Conservation (phyloP, 306 rosid genomes). For the Cercis canadensis region DNA sequence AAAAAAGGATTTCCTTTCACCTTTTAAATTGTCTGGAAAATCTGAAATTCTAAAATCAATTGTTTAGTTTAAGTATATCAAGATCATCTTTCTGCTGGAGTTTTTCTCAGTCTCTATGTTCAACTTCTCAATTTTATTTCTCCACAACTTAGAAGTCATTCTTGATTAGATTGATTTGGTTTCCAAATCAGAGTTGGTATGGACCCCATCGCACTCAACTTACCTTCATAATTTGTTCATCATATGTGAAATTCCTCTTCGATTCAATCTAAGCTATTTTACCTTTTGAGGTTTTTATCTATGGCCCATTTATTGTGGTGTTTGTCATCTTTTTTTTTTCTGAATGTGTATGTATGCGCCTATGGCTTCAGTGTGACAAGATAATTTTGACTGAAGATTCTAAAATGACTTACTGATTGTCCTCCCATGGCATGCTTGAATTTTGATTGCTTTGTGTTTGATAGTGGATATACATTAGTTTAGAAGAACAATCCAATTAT, state of each 20-base stretch:
- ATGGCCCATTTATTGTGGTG: not conserved
- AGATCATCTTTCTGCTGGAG: no score
- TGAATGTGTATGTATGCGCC: constrained; percentile 1
- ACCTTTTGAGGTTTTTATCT: constrained; percentile 3
- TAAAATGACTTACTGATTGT: not conserved
- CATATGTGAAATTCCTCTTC: not conserved
- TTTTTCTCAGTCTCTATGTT: no score
- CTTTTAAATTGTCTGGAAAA: no score
- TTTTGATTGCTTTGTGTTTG: constrained; percentile 7
- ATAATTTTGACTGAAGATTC: constrained; percentile 11
- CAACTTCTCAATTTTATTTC: no score
- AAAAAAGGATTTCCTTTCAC: no score
- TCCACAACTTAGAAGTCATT: constrained; percentile 5
- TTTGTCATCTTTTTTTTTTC: not conserved
- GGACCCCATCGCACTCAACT: no score
- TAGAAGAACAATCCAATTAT: no score
- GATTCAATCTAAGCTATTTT: constrained; percentile 10
- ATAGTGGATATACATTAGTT: no score
- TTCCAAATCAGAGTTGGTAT: no score
- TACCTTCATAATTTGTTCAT: not conserved
- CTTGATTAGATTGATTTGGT: no score
- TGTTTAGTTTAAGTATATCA: no score
- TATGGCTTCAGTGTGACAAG: not conserved
- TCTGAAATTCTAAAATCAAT: no score
- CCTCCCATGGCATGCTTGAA: constrained; percentile 24